A percentile compares a stretch with the other conserved stretches of the same genome.
Conservation (phyloP, 768 basidiomycete genomes). For the Tephrocybe sp. region DNA sequence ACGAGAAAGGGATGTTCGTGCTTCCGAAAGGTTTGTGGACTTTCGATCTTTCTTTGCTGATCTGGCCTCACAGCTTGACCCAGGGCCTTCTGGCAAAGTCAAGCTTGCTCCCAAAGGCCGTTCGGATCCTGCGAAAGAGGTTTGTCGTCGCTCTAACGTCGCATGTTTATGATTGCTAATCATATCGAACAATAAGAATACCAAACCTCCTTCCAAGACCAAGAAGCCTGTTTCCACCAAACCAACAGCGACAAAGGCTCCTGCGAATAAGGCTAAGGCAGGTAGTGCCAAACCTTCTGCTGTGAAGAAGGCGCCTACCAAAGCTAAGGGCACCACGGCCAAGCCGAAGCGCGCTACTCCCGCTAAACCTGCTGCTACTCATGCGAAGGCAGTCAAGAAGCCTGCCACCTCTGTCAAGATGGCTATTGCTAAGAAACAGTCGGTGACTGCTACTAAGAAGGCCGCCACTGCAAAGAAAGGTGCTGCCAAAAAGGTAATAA, state of each 20-base stretch:
- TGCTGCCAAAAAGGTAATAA: conserved; percentile 65
- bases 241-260: conserved; percentile 30
- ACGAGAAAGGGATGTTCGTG: conserved; percentile 46
- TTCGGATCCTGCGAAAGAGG: conserved; percentile 57
- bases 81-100: conserved; percentile 39
- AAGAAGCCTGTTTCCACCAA: conserved; percentile 36
- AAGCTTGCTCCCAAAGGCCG: conserved; percentile 56
- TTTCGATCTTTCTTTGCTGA: conserved; percentile 4
- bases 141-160: conserved; percentile 16
- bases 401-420: conserved; percentile 23
- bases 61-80: conserved; percentile 1
- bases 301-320: conserved; percentile 21
- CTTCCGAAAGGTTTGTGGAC: conserved; percentile 46
- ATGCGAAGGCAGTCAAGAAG: conserved; percentile 23
- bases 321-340: conserved; percentile 28
- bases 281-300: conserved; percentile 20
- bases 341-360: conserved; percentile 25
- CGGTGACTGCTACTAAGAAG: conserved; percentile 24
- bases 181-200: conserved; percentile 27
- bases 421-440: conserved; percentile 25
- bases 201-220: conserved; percentile 40
- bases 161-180: conserved; percentile 9
- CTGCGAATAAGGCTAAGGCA: conserved; percentile 23
- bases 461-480: conserved; percentile 42
- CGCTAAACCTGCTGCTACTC: conserved; percentile 12